Conservation (phyloP, 1,284 basidiomycete species). For the Neolentinus lepideus region DNA sequence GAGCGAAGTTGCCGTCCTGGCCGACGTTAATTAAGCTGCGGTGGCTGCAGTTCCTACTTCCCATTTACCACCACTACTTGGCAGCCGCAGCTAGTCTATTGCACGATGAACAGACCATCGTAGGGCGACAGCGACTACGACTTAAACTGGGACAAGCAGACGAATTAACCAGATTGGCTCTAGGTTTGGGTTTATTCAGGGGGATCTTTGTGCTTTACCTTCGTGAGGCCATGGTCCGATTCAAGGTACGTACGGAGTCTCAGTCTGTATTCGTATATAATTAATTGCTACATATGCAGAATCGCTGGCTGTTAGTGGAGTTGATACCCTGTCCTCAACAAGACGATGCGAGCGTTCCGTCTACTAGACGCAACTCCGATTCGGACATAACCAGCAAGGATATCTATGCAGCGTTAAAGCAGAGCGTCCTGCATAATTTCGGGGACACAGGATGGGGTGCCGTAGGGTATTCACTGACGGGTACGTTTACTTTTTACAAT, state of each 20-base stretch:
- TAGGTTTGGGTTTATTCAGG: too few species aligned
- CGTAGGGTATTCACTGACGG: constrained; percentile 57
- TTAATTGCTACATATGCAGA: constrained; percentile 34
- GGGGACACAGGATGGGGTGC: constrained; percentile 78
- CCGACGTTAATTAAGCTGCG: background rate
- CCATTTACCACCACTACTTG: too few species aligned
- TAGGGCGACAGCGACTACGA: too few species aligned
- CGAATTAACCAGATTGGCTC: too few species aligned
- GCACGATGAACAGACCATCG: too few species aligned
- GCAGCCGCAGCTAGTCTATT: too few species aligned
- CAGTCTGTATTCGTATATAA: background rate
- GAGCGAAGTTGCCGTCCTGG: background rate
- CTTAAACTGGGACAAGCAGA: too few species aligned
- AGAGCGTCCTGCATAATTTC: constrained; percentile 66
- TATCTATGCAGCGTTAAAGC: constrained; percentile 59
- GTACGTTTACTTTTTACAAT: constrained; percentile 26
- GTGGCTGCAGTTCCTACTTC: too few species aligned
- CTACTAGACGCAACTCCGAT: constrained; percentile 8
- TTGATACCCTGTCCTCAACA: constrained; percentile 40
- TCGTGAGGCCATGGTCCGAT: constrained; percentile 41
- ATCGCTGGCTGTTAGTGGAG: constrained; percentile 74
- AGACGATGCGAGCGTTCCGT: constrained; percentile 8
- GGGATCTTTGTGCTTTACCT: background rate
- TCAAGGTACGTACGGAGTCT: constrained; percentile 37
- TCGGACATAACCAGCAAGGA: constrained; percentile 43